A percentile compares a stretch with the other conserved stretches of the same genome.
These are phyloP conservation scores for Chaetomium fimeti DNA, from an alignment of 495 filamentous ascomycete species.

Conservation along the genomic window DNA sequence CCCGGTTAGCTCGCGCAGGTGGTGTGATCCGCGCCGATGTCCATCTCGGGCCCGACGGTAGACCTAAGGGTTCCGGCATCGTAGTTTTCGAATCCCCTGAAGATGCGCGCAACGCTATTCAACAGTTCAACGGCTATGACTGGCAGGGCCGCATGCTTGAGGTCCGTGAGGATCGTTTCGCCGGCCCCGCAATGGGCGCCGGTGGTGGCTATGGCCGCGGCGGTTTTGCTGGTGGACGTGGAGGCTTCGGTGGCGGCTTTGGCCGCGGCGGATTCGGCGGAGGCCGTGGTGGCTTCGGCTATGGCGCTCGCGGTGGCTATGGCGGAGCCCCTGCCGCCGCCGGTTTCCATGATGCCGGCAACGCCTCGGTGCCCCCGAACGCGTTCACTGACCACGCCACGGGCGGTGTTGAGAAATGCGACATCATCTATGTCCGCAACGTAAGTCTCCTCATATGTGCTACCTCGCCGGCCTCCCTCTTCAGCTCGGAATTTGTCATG, in stretches of 20 bases:
- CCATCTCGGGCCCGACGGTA: constrained; percentile 85
- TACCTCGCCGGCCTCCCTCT: not conserved
- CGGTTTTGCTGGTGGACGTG: constrained; percentile 57
- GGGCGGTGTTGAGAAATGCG: constrained; percentile 76
- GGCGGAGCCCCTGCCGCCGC: constrained; percentile 37
- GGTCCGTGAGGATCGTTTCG: constrained; percentile 95
- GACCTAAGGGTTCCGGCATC: constrained; percentile 93
- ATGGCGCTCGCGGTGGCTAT: constrained; percentile 51
- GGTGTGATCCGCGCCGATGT: constrained; percentile 94
- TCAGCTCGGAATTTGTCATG: not conserved
- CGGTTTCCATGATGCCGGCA: constrained; percentile 44
- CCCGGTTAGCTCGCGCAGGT: constrained; percentile 58
- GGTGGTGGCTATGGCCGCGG: constrained; percentile 58
- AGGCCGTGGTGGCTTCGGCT: constrained; percentile 38
- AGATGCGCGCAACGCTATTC: constrained; percentile 91
- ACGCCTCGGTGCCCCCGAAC: constrained; percentile 69
- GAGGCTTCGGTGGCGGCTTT: constrained; percentile 57
- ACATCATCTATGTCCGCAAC: constrained; percentile 92
- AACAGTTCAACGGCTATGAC: constrained; percentile 97
- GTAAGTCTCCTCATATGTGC: constrained; percentile 56
- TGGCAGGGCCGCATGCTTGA: constrained; percentile 94
- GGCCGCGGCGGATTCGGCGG: constrained; percentile 44
- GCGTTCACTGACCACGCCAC: constrained; percentile 94
- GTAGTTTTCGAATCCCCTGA: constrained; percentile 94
- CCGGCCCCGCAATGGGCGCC: constrained; percentile 59